Conservation (phyloP, 2,329 filamentous ascomycete genomes). For the Chaetomiaceae sp. region DNA sequence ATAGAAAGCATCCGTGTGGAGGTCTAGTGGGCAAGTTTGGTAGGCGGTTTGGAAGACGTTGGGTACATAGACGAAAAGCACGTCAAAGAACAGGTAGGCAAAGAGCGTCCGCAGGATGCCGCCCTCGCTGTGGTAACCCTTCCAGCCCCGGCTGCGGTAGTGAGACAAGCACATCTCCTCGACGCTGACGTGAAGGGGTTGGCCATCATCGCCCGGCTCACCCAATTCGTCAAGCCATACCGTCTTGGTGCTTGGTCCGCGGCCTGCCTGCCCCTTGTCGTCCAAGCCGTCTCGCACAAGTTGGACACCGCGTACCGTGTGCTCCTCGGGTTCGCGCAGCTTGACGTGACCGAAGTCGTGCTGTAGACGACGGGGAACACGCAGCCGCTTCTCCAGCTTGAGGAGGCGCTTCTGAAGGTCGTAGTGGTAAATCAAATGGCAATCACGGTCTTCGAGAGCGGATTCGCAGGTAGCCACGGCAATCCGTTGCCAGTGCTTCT, state of each 20-base stretch:
- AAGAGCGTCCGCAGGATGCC: slow-evolving; percentile 88
- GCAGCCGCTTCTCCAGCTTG: slow-evolving; percentile 81
- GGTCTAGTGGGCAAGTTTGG: slow-evolving; percentile 86
- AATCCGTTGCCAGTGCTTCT: slow-evolving; percentile 73
- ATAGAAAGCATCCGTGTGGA: slow-evolving; percentile 91
- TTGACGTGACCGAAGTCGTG: slow-evolving; percentile 88
- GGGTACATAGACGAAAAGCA: slow-evolving; percentile 86
- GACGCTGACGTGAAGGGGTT: slow-evolving; percentile 67
- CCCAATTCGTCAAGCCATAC: slow-evolving; percentile 73
- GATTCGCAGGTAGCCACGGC: slow-evolving; percentile 77
- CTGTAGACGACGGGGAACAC: slow-evolving; percentile 75
- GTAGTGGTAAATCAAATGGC: slow-evolving; percentile 88
- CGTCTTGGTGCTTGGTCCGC: slow-evolving; percentile 59
- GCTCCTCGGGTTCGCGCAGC: slow-evolving; percentile 67
- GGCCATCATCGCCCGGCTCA: slow-evolving; percentile 42
- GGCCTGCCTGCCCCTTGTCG: slow-evolving; percentile 28
- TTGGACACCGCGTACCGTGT: slow-evolving; percentile 70
- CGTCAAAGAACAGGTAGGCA: slow-evolving; percentile 85
- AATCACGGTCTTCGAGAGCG: slow-evolving; percentile 79
- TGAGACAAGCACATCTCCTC: slow-evolving; percentile 89
- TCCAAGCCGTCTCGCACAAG: slow-evolving; percentile 55
- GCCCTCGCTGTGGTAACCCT: slow-evolving; percentile 90
- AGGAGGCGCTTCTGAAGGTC: slow-evolving; percentile 90
- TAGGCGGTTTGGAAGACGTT: slow-evolving; percentile 97
- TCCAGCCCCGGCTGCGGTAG: slow-evolving; percentile 81